These are phyloP conservation scores for Plasmopara viticola DNA, from an alignment of 352 stramenopile genomes.

Conservation along the genomic window DNA sequence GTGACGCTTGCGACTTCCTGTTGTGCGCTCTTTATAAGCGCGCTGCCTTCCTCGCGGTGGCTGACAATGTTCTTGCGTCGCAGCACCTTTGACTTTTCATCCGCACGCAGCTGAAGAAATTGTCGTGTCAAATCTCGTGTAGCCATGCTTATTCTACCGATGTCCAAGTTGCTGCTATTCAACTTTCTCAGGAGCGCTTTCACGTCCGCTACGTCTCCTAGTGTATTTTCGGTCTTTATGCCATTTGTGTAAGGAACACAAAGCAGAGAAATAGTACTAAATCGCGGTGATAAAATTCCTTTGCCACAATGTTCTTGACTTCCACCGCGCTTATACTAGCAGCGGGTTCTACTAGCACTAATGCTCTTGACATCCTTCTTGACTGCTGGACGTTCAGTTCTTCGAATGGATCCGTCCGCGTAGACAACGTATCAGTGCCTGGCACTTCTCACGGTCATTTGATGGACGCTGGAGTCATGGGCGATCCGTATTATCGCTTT, in stretches of 20 bases:
- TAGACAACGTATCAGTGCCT: constrained; percentile 47
- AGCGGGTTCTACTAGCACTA: not conserved
- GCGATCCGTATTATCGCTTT: constrained; percentile 61
- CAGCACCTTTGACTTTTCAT: constrained; percentile 80
- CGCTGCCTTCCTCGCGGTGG: constrained; percentile 60
- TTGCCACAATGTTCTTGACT: not conserved
- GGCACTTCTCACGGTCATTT: constrained; percentile 73
- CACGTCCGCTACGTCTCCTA: not conserved
- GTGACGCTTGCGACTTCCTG: constrained; percentile 30
- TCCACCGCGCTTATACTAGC: constrained; percentile 2
- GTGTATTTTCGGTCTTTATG: constrained; percentile 8
- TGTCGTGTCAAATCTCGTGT: constrained; percentile 70
- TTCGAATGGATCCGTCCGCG: constrained; percentile 47
- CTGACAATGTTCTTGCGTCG: constrained; percentile 80
- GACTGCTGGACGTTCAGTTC: constrained; percentile 44
- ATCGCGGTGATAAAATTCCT: constrained; percentile 16
- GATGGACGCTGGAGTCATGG: constrained; percentile 48
- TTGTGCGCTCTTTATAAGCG: constrained; percentile 54
- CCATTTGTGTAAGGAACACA: constrained; percentile 6
- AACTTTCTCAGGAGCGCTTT: constrained; percentile 3
- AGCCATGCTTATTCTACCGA: constrained; percentile 38
- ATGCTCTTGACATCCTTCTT: constrained; percentile 27
- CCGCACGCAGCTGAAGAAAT: constrained; percentile 62
- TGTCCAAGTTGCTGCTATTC: not conserved
- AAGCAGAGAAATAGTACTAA: not conserved